phyloP scores from a whole-genome alignment of 768 basidiomycete genomes.

The Boletus edulis region DNA sequence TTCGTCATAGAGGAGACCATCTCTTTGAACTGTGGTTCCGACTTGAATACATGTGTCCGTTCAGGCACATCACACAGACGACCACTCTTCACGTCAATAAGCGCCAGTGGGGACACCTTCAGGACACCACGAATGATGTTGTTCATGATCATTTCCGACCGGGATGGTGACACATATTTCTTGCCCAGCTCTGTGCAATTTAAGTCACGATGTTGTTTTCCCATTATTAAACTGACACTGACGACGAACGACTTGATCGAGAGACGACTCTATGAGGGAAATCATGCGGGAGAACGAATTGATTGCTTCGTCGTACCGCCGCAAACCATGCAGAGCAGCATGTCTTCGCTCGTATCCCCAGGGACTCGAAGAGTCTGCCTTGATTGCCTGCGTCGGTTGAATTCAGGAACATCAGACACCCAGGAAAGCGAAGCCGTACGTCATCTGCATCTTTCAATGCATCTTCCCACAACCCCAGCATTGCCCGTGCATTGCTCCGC shows the following conservation, averaged over 20 bases:
- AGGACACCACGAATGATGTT: neutral
- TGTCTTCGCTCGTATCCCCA: slow-evolving; percentile 4
- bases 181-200: neutral
- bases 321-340: neutral
- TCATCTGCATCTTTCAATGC: slow-evolving; percentile 14
- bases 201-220: fast-evolving
- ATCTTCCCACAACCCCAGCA: slow-evolving; percentile 2
- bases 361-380: neutral
- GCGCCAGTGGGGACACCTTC: neutral
- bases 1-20: slow-evolving; percentile 7
- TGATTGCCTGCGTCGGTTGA: neutral
- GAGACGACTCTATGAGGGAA: neutral
- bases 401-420: neutral
- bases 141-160: neutral
- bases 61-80: neutral
- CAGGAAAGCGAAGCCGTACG: neutral
- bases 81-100: neutral
- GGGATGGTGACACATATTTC: neutral
- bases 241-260: neutral
- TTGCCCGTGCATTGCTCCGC: too few species aligned
- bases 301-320: neutral
- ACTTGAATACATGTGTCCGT: slow-evolving; percentile 1
- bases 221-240: neutral
- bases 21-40: neutral
- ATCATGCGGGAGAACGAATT: neutral